Base-by-base conservation (phyloP, 176 grass and related monocot genomes). In the Paspalum notatum region DNA sequence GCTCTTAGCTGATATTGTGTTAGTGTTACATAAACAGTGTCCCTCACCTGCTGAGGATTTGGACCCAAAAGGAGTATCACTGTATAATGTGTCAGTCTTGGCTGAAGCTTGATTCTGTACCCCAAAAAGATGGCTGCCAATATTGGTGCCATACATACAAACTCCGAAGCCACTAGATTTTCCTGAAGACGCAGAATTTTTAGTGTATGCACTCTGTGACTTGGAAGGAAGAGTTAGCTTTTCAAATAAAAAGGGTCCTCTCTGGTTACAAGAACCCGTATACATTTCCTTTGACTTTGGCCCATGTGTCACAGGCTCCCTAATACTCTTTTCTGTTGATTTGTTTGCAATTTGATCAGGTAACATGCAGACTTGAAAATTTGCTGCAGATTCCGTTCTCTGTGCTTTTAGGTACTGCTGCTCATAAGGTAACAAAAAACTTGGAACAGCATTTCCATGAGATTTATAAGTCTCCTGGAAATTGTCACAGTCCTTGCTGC, bases 231-330 rank as follows among this genome's bases (percentile, higher is more conserved):
- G 40, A 51, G 78, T 87, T 78, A 94, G 32, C 77, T 83, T 91
- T 85, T 98, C 92, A 66, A 80, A 98, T 43, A 94, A 88, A 72
- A 38, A 80, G 67, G 84, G 20, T 26, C 42, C 9, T 89, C 87
- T 91, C 25, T 0, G 55, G 78, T 80, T 76, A 40, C 59, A 69
- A 75, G 85, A 83, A 74, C 44, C 68, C 49, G 44, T 83, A 67
- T 63, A 62, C 37, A 69, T 84, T 53, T 47, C 48, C 68, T 27
- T 68, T 64, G 78, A 51, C 26, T 62, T 61, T 58, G 58, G 59
- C 51, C 14, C 70, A 80, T 38, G 62, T 62, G 40, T 24, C 74
- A 76, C 15, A 1, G 58, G 21, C 27, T 68, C 54, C 63, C 50
- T 21, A 38, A 50, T 65, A 56, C 68, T 80, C 49, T 71, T 86